Evolutionary conservation across 257 asterid genomes (phyloP).

Genomic region (Penstemon barbatus): DNA sequence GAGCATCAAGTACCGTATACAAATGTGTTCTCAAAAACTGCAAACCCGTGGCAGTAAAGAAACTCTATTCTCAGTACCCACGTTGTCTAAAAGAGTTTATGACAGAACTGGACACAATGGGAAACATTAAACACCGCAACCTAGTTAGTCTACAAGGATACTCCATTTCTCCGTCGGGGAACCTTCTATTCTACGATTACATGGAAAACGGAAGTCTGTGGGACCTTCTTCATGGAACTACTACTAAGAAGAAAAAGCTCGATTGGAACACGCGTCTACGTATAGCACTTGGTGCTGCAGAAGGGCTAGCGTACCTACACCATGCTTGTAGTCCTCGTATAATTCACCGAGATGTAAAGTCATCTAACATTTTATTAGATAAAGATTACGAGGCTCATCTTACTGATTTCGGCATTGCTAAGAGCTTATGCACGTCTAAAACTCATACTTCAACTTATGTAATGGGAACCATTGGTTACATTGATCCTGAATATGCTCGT

Average conservation of each 20-base stretch:
- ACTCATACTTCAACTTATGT: slow-evolving; percentile 78
- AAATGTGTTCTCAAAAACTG: slow-evolving; percentile 92
- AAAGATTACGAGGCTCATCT: slow-evolving; percentile 76
- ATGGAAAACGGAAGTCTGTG: slow-evolving; percentile 98
- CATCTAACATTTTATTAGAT: slow-evolving; percentile 82
- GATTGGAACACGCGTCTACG: slow-evolving; percentile 77
- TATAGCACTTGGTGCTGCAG: slow-evolving; percentile 79
- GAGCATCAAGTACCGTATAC: slow-evolving; percentile 94
- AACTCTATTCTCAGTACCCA: slow-evolving; percentile 75
- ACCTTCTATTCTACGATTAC: slow-evolving; percentile 87
- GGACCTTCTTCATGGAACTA: slow-evolving; percentile 82
- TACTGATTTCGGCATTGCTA: slow-evolving; percentile 92
- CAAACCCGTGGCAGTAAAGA: slow-evolving; percentile 88
- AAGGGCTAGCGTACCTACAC: slow-evolving; percentile 90
- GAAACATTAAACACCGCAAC: slow-evolving; percentile 92
- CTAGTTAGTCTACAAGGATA: slow-evolving; percentile 92
- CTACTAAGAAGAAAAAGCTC: slow-evolving; percentile 64
- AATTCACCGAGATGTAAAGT: slow-evolving; percentile 86
- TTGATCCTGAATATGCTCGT: slow-evolving; percentile 96
- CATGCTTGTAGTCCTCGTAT: slow-evolving; percentile 91
- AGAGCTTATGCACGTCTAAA: slow-evolving; percentile 70
- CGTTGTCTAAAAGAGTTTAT: slow-evolving; percentile 82
- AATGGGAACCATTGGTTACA: slow-evolving; percentile 95
- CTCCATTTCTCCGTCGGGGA: slow-evolving; percentile 77
- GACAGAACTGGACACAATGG: slow-evolving; percentile 88